Evolutionary conservation across 2,329 filamentous ascomycete species (phyloP), one percentile per base, ranked within the genome.

Genomic region (Talaromyces sp.): DNA sequence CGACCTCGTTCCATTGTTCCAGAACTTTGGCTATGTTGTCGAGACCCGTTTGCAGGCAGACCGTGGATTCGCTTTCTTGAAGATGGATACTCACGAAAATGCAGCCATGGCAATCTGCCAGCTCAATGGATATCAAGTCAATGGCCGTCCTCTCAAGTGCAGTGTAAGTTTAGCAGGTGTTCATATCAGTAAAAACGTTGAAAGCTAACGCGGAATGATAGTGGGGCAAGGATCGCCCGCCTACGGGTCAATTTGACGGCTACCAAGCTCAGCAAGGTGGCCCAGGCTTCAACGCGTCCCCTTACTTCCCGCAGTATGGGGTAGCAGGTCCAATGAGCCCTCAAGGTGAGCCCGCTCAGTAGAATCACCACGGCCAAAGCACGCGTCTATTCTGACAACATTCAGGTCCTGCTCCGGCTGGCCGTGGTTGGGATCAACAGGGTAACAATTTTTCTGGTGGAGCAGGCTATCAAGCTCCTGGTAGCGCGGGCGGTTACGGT

Each of bases 141-240:
- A 99, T 69, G 94, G 94, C 54, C 87, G 94, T 64, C 94, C 94
- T 55, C 78, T 99, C 66, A 99, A 99, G 83, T 99, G 94, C 83
- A 97, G 93, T 76, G 93, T 97, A 88, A 79, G 93, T 88, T 61
- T 53, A 35, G n/a, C 11, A 19, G 19, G n/a, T n/a, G n/a, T 11
- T 10, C 19, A 10, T 33, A 10, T 45, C 15, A 9, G 5, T 6
- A 28, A 39, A 53, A 8, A 43, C 45, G 15, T 56, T n/a, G 56
- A 17, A n/a, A 41, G 25, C 52, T 56, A 56, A 58, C 36, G 60
- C 22, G 60, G 64, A 61, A 67, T 78, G 68, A 77, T 70, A 97
- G 93, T 99, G 94, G 94, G 94, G 94, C 73, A 99, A 99, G 79
- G 94, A 99, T 77, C 96, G 96, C 78, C 91, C 92, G 55, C 91